Evolutionary conservation across 208 protist genomes (phyloP), one percentile per base, ranked within the genome.

Genomic region (Porcisia deanei): DNA sequence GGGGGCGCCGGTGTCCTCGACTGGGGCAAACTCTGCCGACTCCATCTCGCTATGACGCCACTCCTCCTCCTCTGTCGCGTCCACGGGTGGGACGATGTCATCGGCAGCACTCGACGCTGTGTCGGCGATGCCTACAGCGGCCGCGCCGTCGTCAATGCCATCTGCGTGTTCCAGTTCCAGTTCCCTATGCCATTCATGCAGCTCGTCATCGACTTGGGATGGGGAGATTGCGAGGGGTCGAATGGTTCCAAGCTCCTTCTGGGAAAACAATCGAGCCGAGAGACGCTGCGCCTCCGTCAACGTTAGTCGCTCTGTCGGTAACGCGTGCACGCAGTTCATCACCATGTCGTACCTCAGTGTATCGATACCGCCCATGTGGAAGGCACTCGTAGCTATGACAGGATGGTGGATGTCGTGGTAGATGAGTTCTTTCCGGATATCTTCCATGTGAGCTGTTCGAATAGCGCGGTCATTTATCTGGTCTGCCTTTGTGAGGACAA

Each of bases 271-370:
- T 30, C 93, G 88, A 59, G 92, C 85, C 2, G 90, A 94, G n/a
- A 96, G 75, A 45, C 82, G 73, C 47, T 86, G 83, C 60, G 93
- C 89, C 77, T 97, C 91, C 9, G 91, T 91, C 53, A 92, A 72
- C 8, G 90, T 97, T 41, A 97, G 87, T 47, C 90, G 86, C 77
- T 94, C 91, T 22, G 89, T 95, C 8, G 91, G 91, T 53, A 97
- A 55, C 7, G 88, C 82, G 75, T 97, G 93, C 52, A 97, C 57
- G 49, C 77, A 85, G 83, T 96, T 95, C 88, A 94, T 94, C n/a
- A 91, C 87, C 91, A 97, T 97, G 72, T 97, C 93, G 75, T 91
- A 97, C 16, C 93, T 91, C 61, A 97, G 80, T 16, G 93, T 89
- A 80, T 97, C 93, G 30, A 96, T 84, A 34, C 93, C 93, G 30